Evolutionary conservation across 169 alveolate species (phyloP).

Genomic region (Amoebophrya sp.): DNA sequence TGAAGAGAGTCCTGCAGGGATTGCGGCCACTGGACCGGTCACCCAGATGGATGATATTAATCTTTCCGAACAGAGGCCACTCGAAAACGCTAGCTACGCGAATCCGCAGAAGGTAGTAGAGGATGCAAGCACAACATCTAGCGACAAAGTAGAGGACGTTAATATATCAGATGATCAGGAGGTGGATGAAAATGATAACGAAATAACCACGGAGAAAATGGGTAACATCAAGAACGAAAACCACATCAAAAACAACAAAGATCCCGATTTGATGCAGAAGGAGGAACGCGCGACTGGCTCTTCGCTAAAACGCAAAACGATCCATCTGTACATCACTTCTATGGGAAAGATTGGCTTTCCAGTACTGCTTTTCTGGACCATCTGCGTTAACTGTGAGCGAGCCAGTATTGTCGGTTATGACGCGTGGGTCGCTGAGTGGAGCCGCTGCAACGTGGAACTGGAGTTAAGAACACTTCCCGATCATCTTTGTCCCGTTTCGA

Average conservation of each 20-base stretch:
- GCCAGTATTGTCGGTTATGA: not conserved
- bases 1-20: too few relatives aligned
- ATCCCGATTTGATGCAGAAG: not conserved
- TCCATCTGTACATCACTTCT: not conserved
- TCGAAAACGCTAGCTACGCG: not conserved
- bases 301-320: not conserved
- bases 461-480: too few relatives aligned
- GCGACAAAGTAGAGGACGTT: too few relatives aligned
- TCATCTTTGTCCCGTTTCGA: too few relatives aligned
- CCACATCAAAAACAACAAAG: not conserved
- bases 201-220: not conserved
- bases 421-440: not conserved
- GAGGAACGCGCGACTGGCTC: constrained; percentile 17
- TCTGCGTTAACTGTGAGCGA: not conserved
- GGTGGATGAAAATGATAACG: not conserved
- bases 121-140: too few relatives aligned
- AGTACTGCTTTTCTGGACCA: too few relatives aligned
- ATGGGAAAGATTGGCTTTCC: not conserved
- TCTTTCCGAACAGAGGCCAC: too few relatives aligned
- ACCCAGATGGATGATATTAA: too few relatives aligned
- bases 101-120: not conserved
- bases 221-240: not conserved
- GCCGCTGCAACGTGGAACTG: not conserved
- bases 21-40: too few relatives aligned
- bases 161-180: too few relatives aligned